Base-by-base conservation (phyloP, 371 early-diverging fungal species). In the Haplosporangium sp. region DNA sequence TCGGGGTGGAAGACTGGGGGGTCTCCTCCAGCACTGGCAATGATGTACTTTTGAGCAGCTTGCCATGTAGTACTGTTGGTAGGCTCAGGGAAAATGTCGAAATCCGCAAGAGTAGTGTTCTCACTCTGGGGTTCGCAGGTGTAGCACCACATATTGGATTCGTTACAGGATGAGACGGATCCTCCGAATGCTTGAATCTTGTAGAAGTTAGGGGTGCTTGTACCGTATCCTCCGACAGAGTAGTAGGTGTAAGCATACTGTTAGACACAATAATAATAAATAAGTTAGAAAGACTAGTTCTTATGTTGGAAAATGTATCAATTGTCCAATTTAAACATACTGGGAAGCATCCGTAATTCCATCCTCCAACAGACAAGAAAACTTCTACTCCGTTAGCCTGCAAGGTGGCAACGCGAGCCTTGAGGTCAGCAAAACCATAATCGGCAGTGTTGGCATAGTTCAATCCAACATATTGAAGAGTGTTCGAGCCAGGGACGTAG, bases 321-420 rank as follows among this genome's bases (percentile, higher is more conserved):
- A 27, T 27, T 27, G 27, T 27, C 27, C 27, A 50, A 15, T 4
- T 20, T 55, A 37, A 7, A 52, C 71, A 57, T 76, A 76, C 76
- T 37, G 82, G 82, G 72, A 71, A 81, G 82, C 82, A 81, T 42
- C 75, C 75, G 57, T 81, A 81, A 67, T 81, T 75, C 82, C 82
- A 81, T 42, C 82, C 82, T 58, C 82, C 82, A 19, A 81, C 72
- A 8, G 82, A 81, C 53, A 81, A 45, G 60, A 71, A 81, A 27
- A 75, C 75, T 34, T 81, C 75, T 19, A 81, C 82, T n/a, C 82
- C 82, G 5, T 61, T 65, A 27, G 82, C 82, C 38, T 68, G 71
- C 37, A 81, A 63, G 0, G 48, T 38, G n/a, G 82, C 50, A n/a
- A 81, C 69, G 0, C 47, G 58, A 8, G 71, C 20, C 69, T 81